phyloP scores from a whole-genome alignment of 805 yeast species.

The Starmerella bacillaris region DNA sequence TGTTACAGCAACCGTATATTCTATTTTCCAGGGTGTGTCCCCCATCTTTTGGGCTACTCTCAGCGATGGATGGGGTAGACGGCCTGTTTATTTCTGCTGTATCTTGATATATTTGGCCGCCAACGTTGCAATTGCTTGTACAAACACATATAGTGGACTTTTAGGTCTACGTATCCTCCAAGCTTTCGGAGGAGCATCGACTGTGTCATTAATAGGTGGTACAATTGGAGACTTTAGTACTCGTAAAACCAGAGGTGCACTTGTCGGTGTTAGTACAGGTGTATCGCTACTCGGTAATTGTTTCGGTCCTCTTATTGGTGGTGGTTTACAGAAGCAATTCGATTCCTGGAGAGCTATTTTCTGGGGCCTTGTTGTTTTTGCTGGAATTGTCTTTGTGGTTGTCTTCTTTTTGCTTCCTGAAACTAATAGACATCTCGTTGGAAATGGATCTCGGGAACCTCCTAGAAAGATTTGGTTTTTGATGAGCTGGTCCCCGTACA shows the following conservation, averaged over 20 bases:
- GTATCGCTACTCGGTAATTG: conserved; percentile 55
- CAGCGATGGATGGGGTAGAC: conserved; percentile 55
- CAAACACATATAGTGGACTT: conserved; percentile 41
- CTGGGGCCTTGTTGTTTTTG: conserved; percentile 53
- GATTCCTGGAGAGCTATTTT: conserved; percentile 46
- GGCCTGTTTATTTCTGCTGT: conserved; percentile 46
- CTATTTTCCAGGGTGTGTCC: conserved; percentile 55
- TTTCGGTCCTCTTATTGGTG: conserved; percentile 57
- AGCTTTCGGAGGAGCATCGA: conserved; percentile 60
- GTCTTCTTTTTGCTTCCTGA: conserved; percentile 42
- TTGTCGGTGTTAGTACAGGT: conserved; percentile 49
- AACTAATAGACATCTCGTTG: conserved; percentile 53
- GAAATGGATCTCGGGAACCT: conserved; percentile 48
- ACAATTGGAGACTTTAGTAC: conserved; percentile 58
- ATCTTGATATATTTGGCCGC: conserved; percentile 39
- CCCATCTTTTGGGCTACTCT: conserved; percentile 53
- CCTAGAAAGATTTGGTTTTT: conserved; percentile 1
- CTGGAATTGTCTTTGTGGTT: conserved; percentile 28
- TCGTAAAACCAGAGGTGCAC: conserved; percentile 48
- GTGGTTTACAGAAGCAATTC: conserved; percentile 29
- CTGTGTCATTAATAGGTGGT: conserved; percentile 53
- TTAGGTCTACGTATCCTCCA: conserved; percentile 54
- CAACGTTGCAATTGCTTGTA: conserved; percentile 46
- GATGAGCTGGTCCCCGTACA: conserved; percentile 18
- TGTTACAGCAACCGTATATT: conserved; percentile 57